Evolutionary conservation across 192 early-diverging fungal species (phyloP).

Genomic region (Paraglomus brasilianum): DNA sequence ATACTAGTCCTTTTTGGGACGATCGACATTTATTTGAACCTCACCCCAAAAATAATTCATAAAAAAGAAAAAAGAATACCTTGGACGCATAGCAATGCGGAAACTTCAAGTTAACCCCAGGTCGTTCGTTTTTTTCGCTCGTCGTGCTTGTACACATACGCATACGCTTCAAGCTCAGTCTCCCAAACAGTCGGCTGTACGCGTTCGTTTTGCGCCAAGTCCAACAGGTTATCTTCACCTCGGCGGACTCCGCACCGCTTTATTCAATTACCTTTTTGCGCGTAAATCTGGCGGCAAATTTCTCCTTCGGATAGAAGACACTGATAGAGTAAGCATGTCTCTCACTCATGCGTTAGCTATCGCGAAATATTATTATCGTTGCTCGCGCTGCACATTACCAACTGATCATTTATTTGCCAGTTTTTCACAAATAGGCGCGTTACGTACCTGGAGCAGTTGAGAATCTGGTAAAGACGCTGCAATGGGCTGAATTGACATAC

Average conservation of each 20-base stretch:
- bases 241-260: slow-evolving; percentile 87
- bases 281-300: slow-evolving; percentile 71
- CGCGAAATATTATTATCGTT: no score
- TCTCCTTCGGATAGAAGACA: slow-evolving; percentile 92
- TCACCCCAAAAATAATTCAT: no score
- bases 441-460: slow-evolving; percentile 73
- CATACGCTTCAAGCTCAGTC: no score
- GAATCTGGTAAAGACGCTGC: slow-evolving; percentile 59
- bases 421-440: slow-evolving; percentile 49
- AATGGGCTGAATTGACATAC: slow-evolving; percentile 72
- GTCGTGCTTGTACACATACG: no score
- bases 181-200: slow-evolving; percentile 38
- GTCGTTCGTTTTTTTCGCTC: no score
- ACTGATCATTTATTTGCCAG: background rate
- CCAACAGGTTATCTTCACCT: slow-evolving; percentile 93
- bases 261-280: slow-evolving; percentile 88
- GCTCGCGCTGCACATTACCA: no score
- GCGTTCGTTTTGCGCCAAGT: slow-evolving; percentile 92
- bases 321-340: slow-evolving; percentile 61
- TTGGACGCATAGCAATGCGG: no score
- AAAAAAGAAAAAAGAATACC: no score
- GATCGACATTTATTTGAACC: no score
- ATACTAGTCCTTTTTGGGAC: no score
- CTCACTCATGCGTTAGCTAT: no score
- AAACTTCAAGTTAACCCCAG: no score